A percentile compares a stretch with the other conserved stretches of the same genome.
Conservation (phyloP, 202 grass and related monocot genomes). For the Eragrostis tef region DNA sequence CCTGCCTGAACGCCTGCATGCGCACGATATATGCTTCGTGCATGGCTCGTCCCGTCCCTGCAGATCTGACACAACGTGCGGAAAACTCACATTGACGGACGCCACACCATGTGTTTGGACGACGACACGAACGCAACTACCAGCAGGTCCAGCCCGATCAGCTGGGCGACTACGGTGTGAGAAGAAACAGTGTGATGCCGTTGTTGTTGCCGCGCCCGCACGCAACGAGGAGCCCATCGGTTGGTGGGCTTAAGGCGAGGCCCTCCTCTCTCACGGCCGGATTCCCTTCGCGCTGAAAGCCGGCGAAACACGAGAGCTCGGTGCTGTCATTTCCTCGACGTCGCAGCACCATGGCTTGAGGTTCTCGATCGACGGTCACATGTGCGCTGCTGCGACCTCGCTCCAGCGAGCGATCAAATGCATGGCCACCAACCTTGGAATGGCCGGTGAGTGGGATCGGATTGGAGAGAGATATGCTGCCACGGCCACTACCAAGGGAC, state of each 20-base stretch:
- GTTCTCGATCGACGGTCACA: constrained; percentile 19
- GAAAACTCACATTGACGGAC: not conserved
- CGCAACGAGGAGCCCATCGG: constrained; percentile 23
- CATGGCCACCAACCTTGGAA: not conserved
- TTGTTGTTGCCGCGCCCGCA: constrained; percentile 33
- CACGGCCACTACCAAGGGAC: not conserved
- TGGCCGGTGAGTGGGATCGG: constrained; percentile 24
- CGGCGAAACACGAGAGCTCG: not conserved
- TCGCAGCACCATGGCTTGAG: not conserved
- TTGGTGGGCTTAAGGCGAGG: not conserved
- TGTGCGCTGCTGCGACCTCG: constrained; percentile 18
- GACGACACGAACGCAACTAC: not conserved
- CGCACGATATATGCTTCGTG: not conserved
- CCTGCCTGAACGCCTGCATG: not conserved
- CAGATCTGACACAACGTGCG: not conserved
- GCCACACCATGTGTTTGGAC: not conserved
- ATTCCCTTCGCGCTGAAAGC: not conserved
- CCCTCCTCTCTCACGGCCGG: not conserved
- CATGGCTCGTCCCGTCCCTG: not conserved
- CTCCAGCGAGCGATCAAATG: not conserved
- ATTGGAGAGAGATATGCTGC: not conserved
- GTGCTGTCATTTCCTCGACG: constrained; percentile 43
- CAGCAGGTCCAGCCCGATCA: not conserved
- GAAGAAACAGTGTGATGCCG: not conserved
- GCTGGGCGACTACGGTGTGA: not conserved